A percentile compares a stretch with the other conserved stretches of the same genome.
These are phyloP conservation scores for Nasturtium officinale DNA, from an alignment of 345 rosid species.

Conservation along the genomic window DNA sequence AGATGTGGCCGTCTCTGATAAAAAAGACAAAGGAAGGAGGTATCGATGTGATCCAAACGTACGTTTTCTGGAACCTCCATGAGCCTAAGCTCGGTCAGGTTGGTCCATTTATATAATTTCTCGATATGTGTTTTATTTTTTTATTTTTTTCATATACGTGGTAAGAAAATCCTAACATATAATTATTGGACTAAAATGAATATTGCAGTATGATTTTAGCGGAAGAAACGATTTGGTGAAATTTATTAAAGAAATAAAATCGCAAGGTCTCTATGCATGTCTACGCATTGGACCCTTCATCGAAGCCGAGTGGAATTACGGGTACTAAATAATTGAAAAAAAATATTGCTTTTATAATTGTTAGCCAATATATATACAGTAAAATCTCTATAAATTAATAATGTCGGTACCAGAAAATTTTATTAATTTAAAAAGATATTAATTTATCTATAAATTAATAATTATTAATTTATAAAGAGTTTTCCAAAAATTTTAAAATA, in stretches of 20 bases:
- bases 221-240: conserved; percentile 76
- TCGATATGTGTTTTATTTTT: background rate
- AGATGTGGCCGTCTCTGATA: conserved; percentile 95
- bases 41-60: conserved; percentile 82
- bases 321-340: conserved; percentile 46
- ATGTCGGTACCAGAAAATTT: too few relatives aligned
- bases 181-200: background rate
- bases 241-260: conserved; percentile 73
- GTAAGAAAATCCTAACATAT: background rate
- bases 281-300: conserved; percentile 87
- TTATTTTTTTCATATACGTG: background rate
- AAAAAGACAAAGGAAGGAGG: conserved; percentile 89
- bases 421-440: too few relatives aligned
- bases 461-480: too few relatives aligned
- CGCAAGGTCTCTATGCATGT: conserved; percentile 76
- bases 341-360: background rate
- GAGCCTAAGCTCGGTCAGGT: conserved; percentile 89
- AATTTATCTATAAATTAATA: too few relatives aligned
- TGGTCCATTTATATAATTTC: background rate
- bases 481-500: too few relatives aligned
- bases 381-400: too few relatives aligned
- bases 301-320: conserved; percentile 89
- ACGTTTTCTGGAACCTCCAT: conserved; percentile 93
- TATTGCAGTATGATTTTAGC: conserved; percentile 71
- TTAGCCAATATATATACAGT: background rate